Conservation (phyloP, 805 yeast genomes). For the Candida nitratophila region DNA sequence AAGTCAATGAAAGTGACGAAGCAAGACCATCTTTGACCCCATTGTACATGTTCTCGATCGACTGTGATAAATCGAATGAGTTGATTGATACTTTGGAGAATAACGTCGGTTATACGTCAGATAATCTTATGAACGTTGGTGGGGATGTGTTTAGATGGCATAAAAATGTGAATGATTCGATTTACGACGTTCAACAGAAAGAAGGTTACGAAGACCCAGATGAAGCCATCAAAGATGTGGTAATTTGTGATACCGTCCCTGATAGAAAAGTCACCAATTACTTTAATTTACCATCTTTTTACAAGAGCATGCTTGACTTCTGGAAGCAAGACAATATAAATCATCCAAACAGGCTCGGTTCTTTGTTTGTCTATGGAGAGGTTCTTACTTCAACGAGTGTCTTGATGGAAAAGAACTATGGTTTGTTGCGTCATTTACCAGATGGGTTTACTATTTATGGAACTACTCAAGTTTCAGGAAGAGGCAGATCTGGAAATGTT, state of each 20-base stretch:
- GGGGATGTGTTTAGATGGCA: conserved; percentile 51
- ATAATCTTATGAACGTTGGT: conserved; percentile 40
- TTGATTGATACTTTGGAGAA: conserved; percentile 27
- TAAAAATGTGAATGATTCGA: conserved; percentile 24
- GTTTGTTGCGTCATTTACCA: conserved; percentile 53
- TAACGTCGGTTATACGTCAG: conserved; percentile 26
- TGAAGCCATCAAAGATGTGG: conserved; percentile 48
- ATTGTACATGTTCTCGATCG: conserved; percentile 41
- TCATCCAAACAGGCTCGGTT: conserved; percentile 43
- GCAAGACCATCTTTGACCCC: conserved; percentile 67
- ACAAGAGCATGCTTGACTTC: conserved; percentile 30
- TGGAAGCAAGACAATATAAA: conserved; percentile 23
- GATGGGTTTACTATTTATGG: conserved; percentile 67
- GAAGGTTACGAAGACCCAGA: conserved; percentile 47
- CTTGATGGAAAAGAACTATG: conserved; percentile 65
- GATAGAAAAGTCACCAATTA: conserved; percentile 54
- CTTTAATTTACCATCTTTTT: conserved; percentile 60
- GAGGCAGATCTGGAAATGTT: conserved; percentile 90
- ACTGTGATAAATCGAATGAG: conserved; percentile 20
- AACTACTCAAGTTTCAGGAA: conserved; percentile 79
- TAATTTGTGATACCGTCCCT: conserved; percentile 41
- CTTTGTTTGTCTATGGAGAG: conserved; percentile 68
- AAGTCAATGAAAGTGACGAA: conserved; percentile 55
- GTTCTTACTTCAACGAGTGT: conserved; percentile 85
- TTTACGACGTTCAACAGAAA: conserved; percentile 20